Evolutionary conservation across 2,329 filamentous ascomycete species (phyloP).

Genomic region (Ceratocystis ficicola): DNA sequence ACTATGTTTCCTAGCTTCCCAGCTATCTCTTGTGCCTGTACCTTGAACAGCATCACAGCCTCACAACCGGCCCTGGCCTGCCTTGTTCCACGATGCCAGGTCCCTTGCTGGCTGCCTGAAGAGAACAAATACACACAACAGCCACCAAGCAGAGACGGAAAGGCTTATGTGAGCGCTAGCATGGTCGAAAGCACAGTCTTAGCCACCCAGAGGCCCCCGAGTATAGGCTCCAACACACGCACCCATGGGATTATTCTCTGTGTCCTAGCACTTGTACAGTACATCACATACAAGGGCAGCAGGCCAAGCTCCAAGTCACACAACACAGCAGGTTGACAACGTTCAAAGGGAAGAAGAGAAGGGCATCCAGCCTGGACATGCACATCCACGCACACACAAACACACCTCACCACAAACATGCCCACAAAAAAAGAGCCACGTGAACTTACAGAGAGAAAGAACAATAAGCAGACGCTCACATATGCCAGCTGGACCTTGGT

Average conservation of each 20-base stretch:
- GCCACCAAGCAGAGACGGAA: no score
- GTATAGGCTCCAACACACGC: not conserved
- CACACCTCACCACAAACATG: not conserved
- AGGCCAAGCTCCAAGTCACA: not conserved
- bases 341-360: not conserved
- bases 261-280: not conserved
- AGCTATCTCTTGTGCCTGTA: no score
- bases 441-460: not conserved
- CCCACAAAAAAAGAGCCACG: constrained; percentile 1
- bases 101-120: no score
- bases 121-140: no score
- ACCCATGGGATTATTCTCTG: not conserved
- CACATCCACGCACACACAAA: not conserved
- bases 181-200: not conserved
- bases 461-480: not conserved
- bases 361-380: not conserved
- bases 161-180: no score
- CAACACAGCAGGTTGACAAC: not conserved
- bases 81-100: no score
- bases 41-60: no score
- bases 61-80: no score
- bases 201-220: not conserved
- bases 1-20: no score
- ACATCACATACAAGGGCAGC: not conserved
- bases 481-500: not conserved